Conservation (phyloP, 208 protist species). For the Lotmaria passim region DNA sequence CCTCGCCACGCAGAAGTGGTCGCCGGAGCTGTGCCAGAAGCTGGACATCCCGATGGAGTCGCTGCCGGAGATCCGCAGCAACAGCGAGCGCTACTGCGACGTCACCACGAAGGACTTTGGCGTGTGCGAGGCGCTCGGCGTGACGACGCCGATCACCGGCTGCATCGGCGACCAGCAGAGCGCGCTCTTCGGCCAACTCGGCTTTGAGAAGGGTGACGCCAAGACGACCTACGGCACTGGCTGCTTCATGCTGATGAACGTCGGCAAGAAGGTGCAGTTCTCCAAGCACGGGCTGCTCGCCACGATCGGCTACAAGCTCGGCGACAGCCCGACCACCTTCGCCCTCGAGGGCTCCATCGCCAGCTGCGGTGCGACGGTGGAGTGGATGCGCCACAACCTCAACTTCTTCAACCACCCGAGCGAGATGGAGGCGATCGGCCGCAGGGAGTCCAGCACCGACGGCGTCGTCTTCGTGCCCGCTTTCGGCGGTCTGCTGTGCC, state of each 20-base stretch:
- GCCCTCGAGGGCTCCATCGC: conserved; percentile 94
- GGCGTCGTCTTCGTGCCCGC: conserved; percentile 98
- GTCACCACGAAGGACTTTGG: conserved; percentile 44
- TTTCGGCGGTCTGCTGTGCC: conserved; percentile 97
- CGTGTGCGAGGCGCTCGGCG: conserved; percentile 35
- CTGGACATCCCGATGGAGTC: conserved; percentile 80
- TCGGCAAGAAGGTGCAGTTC: conserved; percentile 80
- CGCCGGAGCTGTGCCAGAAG: conserved; percentile 71
- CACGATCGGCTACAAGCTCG: conserved; percentile 96
- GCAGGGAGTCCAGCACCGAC: conserved; percentile 58
- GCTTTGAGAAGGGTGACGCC: conserved; percentile 87
- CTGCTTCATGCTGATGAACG: conserved; percentile 98
- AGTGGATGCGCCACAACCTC: conserved; percentile 96
- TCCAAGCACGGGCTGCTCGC: conserved; percentile 95
- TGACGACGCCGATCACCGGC: conserved; percentile 65
- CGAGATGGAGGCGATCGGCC: conserved; percentile 71
- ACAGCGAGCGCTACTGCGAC: conserved; percentile 68
- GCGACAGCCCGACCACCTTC: conserved; percentile 51
- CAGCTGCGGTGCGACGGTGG: conserved; percentile 87
- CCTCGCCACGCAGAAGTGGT: conserved; percentile 94
- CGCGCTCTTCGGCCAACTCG: conserved; percentile 95
- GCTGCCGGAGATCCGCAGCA: conserved; percentile 94
- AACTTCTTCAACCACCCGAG: conserved; percentile 64
- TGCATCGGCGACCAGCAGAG: conserved; percentile 98
- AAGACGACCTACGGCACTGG: conserved; percentile 99